Evolutionary conservation across 768 basidiomycete genomes (phyloP).

Genomic region (Calocera viscosa): DNA sequence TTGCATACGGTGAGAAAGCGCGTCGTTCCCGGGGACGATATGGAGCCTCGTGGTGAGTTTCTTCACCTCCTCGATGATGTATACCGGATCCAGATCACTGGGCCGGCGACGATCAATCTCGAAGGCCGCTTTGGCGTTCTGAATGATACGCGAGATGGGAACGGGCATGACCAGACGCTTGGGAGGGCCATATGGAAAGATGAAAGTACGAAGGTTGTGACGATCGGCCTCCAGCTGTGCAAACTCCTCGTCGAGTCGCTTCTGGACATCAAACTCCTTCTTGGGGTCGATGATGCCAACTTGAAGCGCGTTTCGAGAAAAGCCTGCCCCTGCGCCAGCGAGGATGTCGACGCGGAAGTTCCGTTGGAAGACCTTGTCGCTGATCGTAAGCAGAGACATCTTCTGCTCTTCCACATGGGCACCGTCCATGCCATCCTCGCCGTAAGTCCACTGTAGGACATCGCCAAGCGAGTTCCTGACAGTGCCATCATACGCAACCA

Average conservation of each 20-base stretch:
- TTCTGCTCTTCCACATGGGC: conserved; percentile 93
- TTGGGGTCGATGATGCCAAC: conserved; percentile 63
- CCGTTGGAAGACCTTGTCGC: conserved; percentile 71
- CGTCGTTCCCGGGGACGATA: conserved; percentile 78
- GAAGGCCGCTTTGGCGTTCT: conserved; percentile 93
- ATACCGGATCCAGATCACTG: conserved; percentile 76
- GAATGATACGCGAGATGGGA: conserved; percentile 87
- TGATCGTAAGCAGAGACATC: conserved; percentile 78
- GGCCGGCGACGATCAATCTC: conserved; percentile 90
- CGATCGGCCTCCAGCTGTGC: conserved; percentile 58
- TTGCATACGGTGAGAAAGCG: conserved; percentile 64
- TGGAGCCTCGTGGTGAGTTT: conserved; percentile 65
- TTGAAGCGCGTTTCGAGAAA: conserved; percentile 66
- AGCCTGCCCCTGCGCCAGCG: conserved; percentile 58
- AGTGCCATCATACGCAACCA: conserved; percentile 95
- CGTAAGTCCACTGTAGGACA: conserved; percentile 90
- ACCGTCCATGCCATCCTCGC: conserved; percentile 98
- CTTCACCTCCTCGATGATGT: conserved; percentile 69
- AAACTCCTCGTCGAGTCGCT: conserved; percentile 70
- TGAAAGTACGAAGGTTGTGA: conserved; percentile 59
- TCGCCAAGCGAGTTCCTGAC: conserved; percentile 96
- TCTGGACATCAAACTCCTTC: conserved; percentile 68
- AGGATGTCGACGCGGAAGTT: conserved; percentile 85
- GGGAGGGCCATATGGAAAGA: conserved; percentile 68
- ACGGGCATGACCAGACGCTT: conserved; percentile 76